Evolutionary conservation across 1,139 yeast species (phyloP).

Genomic region (Pichia cactophila): DNA sequence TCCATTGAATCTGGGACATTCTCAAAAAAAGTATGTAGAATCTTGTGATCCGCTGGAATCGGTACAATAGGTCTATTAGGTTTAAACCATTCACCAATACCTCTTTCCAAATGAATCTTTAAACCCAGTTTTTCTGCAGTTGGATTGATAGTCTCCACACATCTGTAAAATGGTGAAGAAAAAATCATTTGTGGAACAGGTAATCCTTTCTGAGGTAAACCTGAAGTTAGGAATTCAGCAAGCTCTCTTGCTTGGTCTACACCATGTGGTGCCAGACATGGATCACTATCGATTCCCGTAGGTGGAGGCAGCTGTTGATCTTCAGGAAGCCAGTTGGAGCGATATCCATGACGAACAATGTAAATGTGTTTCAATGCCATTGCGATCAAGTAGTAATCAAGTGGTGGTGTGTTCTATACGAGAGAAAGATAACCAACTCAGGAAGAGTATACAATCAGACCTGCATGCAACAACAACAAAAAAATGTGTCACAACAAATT

Average conservation of each 20-base stretch:
- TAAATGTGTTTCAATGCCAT: slow-evolving; percentile 43
- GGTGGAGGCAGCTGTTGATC: slow-evolving; percentile 43
- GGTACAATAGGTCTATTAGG: slow-evolving; percentile 42
- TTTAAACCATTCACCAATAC: slow-evolving; percentile 57
- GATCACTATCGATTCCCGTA: slow-evolving; percentile 55
- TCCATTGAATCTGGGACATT: slow-evolving; percentile 30
- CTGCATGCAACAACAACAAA: background rate
- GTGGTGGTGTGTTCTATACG: background rate
- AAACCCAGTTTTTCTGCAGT: slow-evolving; percentile 36
- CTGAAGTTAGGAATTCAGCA: slow-evolving; percentile 34
- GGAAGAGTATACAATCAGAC: no score
- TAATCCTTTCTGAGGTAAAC: slow-evolving; percentile 25
- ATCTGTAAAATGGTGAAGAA: slow-evolving; percentile 51
- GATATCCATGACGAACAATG: slow-evolving; percentile 53
- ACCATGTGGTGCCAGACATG: slow-evolving; percentile 57
- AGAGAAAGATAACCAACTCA: no score
- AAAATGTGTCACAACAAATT: background rate
- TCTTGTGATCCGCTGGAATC: slow-evolving; percentile 39
- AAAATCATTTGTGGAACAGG: slow-evolving; percentile 42
- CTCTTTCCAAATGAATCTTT: slow-evolving; percentile 43
- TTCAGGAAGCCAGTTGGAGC: slow-evolving; percentile 47
- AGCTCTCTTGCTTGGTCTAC: slow-evolving; percentile 51
- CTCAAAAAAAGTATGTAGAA: slow-evolving; percentile 37
- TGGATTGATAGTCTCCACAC: slow-evolving; percentile 51
- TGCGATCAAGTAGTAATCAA: background rate